Conservation (phyloP, 768 basidiomycete species). For the Postia placenta region DNA sequence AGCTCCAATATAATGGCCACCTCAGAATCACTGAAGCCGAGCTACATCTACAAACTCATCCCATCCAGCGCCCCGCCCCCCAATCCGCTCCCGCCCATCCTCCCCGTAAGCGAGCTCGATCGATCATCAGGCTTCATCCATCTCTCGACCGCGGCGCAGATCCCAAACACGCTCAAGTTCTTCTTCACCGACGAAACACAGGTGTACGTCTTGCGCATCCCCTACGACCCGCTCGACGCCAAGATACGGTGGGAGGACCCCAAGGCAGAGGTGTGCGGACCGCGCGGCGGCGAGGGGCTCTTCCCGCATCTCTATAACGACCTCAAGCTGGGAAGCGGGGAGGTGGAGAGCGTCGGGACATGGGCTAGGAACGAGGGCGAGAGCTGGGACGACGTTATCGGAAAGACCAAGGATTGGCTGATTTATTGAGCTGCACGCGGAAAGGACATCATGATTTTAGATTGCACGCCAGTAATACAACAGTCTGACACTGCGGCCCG, state of each 20-base stretch:
- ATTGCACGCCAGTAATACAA: too few relatives aligned
- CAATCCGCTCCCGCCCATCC: slow-evolving; percentile 27
- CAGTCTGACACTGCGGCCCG: too few relatives aligned
- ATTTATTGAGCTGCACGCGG: slow-evolving; percentile 7
- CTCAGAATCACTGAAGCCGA: slow-evolving; percentile 25
- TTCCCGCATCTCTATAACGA: slow-evolving; percentile 6
- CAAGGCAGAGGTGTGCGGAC: slow-evolving; percentile 18
- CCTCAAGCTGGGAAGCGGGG: slow-evolving; percentile 13
- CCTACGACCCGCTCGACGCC: slow-evolving; percentile 14
- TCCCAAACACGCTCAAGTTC: slow-evolving; percentile 30
- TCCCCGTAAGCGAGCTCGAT: slow-evolving; percentile 36
- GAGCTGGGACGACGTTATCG: slow-evolving; percentile 19
- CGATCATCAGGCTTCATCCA: slow-evolving; percentile 41
- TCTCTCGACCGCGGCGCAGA: slow-evolving; percentile 34
- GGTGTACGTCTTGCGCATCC: slow-evolving; percentile 23
- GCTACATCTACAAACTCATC: slow-evolving; percentile 60
- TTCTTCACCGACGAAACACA: slow-evolving; percentile 29
- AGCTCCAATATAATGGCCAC: not conserved
- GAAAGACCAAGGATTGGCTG: slow-evolving; percentile 16
- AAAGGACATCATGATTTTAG: too few relatives aligned
- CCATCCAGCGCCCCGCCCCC: slow-evolving; percentile 32
- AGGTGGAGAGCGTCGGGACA: slow-evolving; percentile 14
- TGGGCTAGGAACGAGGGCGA: slow-evolving; percentile 11
- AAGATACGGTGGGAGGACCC: slow-evolving; percentile 24
- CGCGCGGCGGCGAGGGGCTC: slow-evolving; percentile 17